Conservation (phyloP, 495 filamentous ascomycete genomes). For the Jackrogersella multiformis region DNA sequence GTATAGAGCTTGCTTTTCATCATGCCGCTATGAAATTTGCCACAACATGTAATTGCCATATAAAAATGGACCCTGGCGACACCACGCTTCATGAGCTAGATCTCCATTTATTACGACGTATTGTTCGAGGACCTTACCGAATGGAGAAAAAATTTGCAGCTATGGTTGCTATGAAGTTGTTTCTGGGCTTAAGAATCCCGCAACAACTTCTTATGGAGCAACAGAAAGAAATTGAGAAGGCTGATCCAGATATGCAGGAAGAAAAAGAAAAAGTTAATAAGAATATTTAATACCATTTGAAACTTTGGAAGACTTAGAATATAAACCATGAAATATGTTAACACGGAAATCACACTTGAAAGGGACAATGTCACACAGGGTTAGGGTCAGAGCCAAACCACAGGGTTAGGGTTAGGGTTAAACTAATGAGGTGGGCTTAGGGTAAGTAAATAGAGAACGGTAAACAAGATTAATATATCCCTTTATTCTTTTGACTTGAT, state of each 20-base stretch:
- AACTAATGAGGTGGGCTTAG: too few species aligned
- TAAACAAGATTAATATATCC: background rate
- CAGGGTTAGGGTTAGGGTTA: too few species aligned
- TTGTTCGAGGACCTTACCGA: background rate
- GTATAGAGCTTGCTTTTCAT: constrained; percentile 21
- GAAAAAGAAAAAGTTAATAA: background rate
- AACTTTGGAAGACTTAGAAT: background rate
- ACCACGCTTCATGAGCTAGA: constrained; percentile 13
- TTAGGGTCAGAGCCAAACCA: too few species aligned
- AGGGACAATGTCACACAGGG: too few species aligned
- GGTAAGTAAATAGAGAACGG: too few species aligned
- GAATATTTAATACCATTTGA: background rate
- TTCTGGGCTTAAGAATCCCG: constrained; percentile 25
- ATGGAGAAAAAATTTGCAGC: constrained; percentile 30
- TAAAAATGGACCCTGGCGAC: background rate
- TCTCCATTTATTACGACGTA: constrained; percentile 6
- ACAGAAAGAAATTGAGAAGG: background rate
- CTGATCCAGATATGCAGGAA: background rate
- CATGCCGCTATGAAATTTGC: constrained; percentile 11
- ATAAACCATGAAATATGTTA: too few species aligned
- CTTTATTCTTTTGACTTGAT: background rate
- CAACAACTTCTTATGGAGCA: background rate
- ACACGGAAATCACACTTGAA: too few species aligned
- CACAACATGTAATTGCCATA: constrained; percentile 16
- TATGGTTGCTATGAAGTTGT: constrained; percentile 36